Evolutionary conservation across 1,284 basidiomycete genomes (phyloP), one percentile per base, ranked within the genome.

Genomic region (Leccinum fallax): DNA sequence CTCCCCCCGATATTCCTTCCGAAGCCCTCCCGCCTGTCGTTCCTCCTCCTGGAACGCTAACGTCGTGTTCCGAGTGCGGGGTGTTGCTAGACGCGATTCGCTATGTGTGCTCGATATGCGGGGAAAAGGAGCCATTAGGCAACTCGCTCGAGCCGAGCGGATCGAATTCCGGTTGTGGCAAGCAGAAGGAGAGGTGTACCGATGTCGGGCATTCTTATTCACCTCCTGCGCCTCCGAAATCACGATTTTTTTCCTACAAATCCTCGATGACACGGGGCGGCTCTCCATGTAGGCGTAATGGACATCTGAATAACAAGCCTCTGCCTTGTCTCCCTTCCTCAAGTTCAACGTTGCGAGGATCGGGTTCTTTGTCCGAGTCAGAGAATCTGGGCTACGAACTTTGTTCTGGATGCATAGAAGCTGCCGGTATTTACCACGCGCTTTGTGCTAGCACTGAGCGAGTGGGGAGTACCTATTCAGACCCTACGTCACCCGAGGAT

Each of bases 91-190:
- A 94, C 61, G 82, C 86, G 21, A 87, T 95, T 75, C 88, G 92
- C 55, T 96, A 96, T 71, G 88, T 95, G 15, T 97, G 94, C 70
- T 84, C 87, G 7, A 89, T 87, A 24, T 96, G 94, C 69, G 93
- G 94, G 13, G 90, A 92, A 76, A 90, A 86, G 77, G 76, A 81
- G 57, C 83, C 83, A 6, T 69, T 69, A 11, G 70, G 46, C 62
- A 69, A 55, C 61, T 36, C 57, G 7, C 11, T 60, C 19, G 34
- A 24, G 9, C 40, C 38, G 32, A 63, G 56, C 32, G 64, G 61
- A 54, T 65, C 62, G 32, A 63, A n/a, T 38, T 52, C 60, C 19
- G 58, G 60, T 34, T 5, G 59, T 30, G 53, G 62, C 46, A 80
- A 77, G 66, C 77, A 74, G 57, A 85, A 71, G 77, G 75, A 55